Conservation (phyloP, 1,139 yeast genomes). For the Taphrina flavorubra region DNA sequence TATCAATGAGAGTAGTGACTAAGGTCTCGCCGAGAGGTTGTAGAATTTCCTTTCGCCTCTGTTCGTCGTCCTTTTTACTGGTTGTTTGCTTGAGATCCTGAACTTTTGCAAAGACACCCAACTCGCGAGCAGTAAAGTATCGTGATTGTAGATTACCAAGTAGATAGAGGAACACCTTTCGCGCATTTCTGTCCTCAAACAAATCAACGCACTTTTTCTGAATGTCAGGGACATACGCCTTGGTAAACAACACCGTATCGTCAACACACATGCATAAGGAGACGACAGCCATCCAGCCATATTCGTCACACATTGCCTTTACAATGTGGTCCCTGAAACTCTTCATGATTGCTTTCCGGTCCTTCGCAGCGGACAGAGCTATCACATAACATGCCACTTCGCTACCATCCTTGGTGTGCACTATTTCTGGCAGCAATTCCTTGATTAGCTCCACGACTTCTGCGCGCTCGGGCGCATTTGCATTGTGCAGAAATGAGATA, state of each 20-base stretch:
- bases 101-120: constrained; percentile 65
- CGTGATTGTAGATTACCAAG: constrained; percentile 74
- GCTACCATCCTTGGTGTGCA: constrained; percentile 92
- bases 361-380: constrained; percentile 88
- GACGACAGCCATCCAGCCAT: constrained; percentile 81
- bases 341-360: constrained; percentile 78
- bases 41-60: constrained; percentile 73
- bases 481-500: constrained; percentile 80
- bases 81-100: constrained; percentile 68
- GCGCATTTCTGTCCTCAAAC: constrained; percentile 73
- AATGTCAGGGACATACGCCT: constrained; percentile 69
- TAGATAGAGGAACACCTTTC: constrained; percentile 86
- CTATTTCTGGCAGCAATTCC: constrained; percentile 92
- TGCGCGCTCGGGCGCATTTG: constrained; percentile 71
- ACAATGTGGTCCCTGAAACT: constrained; percentile 74
- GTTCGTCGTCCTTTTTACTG: constrained; percentile 82
- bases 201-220: constrained; percentile 64
- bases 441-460: constrained; percentile 82
- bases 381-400: constrained; percentile 84
- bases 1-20: constrained; percentile 61
- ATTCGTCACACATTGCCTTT: constrained; percentile 79
- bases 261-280: constrained; percentile 85
- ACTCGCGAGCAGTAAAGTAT: constrained; percentile 74
- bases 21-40: constrained; percentile 70
- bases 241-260: constrained; percentile 83